These are phyloP conservation scores for Euptelea pleiosperma DNA, from an alignment of 164 flowering plant species.

Conservation along the genomic window DNA sequence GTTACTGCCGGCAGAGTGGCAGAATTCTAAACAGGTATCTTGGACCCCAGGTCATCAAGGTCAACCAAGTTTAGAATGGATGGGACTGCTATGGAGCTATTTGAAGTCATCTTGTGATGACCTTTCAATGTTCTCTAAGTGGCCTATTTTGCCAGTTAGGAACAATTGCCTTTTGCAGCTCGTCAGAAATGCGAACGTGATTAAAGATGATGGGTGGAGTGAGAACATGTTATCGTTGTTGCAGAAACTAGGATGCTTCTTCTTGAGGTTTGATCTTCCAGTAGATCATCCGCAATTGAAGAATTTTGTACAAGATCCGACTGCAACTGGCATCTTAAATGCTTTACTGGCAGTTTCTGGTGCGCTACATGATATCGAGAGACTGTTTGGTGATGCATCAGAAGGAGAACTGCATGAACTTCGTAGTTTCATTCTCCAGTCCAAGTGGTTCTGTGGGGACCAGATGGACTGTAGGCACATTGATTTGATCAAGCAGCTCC, in stretches of 20 bases:
- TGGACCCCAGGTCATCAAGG: conserved; percentile 79
- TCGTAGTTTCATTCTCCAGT: conserved; percentile 85
- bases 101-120: conserved; percentile 68
- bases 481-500: conserved; percentile 58
- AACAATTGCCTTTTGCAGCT: conserved; percentile 59
- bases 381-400: conserved; percentile 53
- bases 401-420: conserved; percentile 89
- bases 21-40: conserved; percentile 53
- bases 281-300: conserved; percentile 75
- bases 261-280: conserved; percentile 62
- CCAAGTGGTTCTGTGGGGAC: conserved; percentile 77
- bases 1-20: conserved; percentile 82
- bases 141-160: conserved; percentile 89
- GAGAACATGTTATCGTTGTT: conserved; percentile 85
- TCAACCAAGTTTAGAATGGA: conserved; percentile 86
- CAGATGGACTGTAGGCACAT: conserved; percentile 51
- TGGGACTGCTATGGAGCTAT: conserved; percentile 72
- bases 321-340: conserved; percentile 75
- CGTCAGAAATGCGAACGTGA: conserved; percentile 67
- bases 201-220: conserved; percentile 90
- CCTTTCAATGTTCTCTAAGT: conserved; percentile 67
- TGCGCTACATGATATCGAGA: conserved; percentile 36
- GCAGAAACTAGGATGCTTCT: conserved; percentile 68
- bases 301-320: conserved; percentile 70
- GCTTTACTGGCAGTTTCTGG: conserved; percentile 66